A percentile compares a stretch with the other conserved stretches of the same genome.
Conservation (phyloP, 345 rosid species). For the Trapa bicornis region DNA sequence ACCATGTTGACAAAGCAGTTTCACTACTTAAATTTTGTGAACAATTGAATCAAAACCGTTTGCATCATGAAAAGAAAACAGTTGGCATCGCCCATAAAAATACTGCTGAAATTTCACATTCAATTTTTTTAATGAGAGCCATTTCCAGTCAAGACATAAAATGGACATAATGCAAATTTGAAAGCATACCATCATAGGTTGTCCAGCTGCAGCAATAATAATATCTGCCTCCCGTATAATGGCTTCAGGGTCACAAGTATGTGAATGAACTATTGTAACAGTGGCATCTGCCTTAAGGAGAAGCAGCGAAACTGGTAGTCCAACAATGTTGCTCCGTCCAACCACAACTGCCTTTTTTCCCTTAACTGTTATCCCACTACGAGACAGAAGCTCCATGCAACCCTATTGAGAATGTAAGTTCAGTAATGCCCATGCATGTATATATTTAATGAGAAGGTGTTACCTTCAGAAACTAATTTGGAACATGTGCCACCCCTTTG, state of each 20-base stretch:
- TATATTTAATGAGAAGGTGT: neutral
- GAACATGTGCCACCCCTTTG: neutral
- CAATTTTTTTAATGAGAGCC: neutral
- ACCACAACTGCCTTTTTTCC: slow-evolving; percentile 82
- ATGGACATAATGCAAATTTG: neutral
- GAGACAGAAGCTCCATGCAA: slow-evolving; percentile 70
- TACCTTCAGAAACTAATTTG: neutral
- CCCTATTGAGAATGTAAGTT: slow-evolving; percentile 33
- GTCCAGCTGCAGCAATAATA: slow-evolving; percentile 87
- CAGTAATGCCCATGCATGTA: neutral
- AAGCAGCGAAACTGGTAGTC: slow-evolving; percentile 73
- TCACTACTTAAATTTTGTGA: neutral
- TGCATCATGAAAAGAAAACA: neutral
- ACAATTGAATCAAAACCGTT: neutral
- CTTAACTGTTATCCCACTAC: slow-evolving; percentile 54
- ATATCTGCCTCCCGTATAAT: slow-evolving; percentile 80
- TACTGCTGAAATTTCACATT: neutral
- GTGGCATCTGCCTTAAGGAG: slow-evolving; percentile 94
- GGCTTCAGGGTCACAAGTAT: slow-evolving; percentile 47
- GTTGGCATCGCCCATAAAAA: neutral
- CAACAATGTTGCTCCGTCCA: slow-evolving; percentile 91
- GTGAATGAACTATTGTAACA: slow-evolving; percentile 66
- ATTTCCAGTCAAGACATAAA: neutral
- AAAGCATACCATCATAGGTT: slow-evolving; percentile 55
- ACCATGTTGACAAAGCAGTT: neutral